phyloP scores from a whole-genome alignment of 352 stramenopile species.

The Phytophthora ohioensis region DNA sequence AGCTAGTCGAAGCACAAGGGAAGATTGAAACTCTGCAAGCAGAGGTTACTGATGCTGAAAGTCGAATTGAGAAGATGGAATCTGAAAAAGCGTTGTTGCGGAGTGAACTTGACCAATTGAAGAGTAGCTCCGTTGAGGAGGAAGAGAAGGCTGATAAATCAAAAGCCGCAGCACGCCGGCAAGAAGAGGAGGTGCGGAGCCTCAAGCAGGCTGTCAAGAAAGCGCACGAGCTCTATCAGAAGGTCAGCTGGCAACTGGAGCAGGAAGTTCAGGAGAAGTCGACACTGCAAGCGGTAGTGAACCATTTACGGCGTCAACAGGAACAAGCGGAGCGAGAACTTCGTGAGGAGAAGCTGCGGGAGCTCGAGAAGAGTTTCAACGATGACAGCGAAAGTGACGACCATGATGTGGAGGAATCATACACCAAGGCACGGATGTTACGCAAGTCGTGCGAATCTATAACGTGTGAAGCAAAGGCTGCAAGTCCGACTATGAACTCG shows the following conservation, averaged over 20 bases:
- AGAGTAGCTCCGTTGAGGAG: constrained; percentile 52
- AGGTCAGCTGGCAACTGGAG: constrained; percentile 64
- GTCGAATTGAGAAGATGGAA: constrained; percentile 35
- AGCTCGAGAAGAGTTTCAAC: constrained; percentile 55
- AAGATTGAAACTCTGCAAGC: constrained; percentile 42
- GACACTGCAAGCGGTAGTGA: constrained; percentile 48
- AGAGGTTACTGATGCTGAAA: constrained; percentile 16
- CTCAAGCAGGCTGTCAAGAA: constrained; percentile 63
- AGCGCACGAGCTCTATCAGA: constrained; percentile 71
- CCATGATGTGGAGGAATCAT: constrained; percentile 8
- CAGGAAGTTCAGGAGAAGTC: constrained; percentile 60
- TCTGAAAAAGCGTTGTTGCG: constrained; percentile 48
- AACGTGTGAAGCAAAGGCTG: neutral
- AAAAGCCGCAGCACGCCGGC: constrained; percentile 42
- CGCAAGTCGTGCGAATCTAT: neutral
- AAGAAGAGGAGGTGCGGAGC: constrained; percentile 68
- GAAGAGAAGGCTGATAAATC: constrained; percentile 62
- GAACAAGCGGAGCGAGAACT: constrained; percentile 51
- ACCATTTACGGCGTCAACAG: constrained; percentile 51
- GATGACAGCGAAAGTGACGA: constrained; percentile 18
- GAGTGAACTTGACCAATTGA: constrained; percentile 41
- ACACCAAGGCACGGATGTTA: neutral
- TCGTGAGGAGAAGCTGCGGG: constrained; percentile 47
- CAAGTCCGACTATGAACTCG: neutral
- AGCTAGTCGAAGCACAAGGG: constrained; percentile 39